Conservation (phyloP, 75 land plant genomes). For the Sequoiadendron giganteum region DNA sequence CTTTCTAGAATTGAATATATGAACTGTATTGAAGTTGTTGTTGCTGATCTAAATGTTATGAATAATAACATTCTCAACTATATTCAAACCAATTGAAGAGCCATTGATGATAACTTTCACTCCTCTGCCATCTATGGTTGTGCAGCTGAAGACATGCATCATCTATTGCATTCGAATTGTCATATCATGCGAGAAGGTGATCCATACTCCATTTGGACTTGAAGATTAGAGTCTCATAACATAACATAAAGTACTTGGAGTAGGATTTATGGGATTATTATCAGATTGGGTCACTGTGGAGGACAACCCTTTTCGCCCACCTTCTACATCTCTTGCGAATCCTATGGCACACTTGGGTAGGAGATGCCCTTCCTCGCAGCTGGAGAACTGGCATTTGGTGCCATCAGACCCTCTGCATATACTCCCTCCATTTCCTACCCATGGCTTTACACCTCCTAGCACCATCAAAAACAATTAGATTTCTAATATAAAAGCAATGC, state of each 20-base stretch:
- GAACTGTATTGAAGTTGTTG: no score
- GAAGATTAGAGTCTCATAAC: slow-evolving; percentile 15
- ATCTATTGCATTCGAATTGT: no score
- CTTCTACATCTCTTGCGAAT: slow-evolving; percentile 21
- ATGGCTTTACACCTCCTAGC: no score
- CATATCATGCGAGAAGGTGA: no score
- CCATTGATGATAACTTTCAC: slow-evolving; percentile 28
- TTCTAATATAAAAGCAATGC: no score
- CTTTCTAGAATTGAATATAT: no score
- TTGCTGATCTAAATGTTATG: slow-evolving; percentile 35
- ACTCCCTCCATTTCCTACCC: no score
- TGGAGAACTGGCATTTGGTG: slow-evolving; percentile 32
- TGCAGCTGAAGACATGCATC: no score
- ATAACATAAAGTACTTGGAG: slow-evolving; percentile 30
- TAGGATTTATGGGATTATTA: not conserved
- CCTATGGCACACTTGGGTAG: slow-evolving; percentile 21
- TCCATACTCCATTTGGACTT: slow-evolving; percentile 10
- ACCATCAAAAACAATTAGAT: no score
- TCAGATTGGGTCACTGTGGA: no score
- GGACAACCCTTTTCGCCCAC: not conserved
- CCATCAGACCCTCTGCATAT: slow-evolving; percentile 15
- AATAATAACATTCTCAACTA: slow-evolving; percentile 31
- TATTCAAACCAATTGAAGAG: slow-evolving; percentile 24
- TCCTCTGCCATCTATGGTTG: not conserved
- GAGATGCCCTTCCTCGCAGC: slow-evolving; percentile 19